Evolutionary conservation across 352 stramenopile species (phyloP).

Genomic region (Globisporangium spinosum): DNA sequence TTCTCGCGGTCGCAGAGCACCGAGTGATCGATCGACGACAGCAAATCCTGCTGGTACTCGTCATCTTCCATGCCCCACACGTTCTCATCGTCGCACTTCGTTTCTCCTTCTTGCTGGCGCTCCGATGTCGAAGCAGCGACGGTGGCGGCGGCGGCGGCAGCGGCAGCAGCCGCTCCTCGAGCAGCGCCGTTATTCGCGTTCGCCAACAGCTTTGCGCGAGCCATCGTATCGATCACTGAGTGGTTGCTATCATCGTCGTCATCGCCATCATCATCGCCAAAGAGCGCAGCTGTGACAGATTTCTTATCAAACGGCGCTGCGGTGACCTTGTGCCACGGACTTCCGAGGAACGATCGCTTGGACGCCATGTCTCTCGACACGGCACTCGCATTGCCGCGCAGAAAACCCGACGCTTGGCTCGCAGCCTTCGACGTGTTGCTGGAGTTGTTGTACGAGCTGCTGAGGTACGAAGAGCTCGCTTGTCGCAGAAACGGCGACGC

Average conservation of each 20-base stretch:
- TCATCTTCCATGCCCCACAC: constrained; percentile 76
- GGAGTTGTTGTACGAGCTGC: constrained; percentile 17
- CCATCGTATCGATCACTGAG: constrained; percentile 22
- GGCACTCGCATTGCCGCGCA: constrained; percentile 16
- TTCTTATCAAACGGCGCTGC: constrained; percentile 34
- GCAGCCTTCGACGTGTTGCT: constrained; percentile 18
- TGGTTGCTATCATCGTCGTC: constrained; percentile 21
- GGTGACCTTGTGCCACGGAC: constrained; percentile 17
- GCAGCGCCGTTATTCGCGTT: constrained; percentile 9
- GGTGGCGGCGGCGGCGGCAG: constrained; percentile 23
- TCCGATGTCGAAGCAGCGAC: constrained; percentile 19
- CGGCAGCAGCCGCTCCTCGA: constrained; percentile 19
- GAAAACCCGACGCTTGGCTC: constrained; percentile 13
- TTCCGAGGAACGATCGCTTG: constrained; percentile 15
- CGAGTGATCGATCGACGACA: constrained; percentile 74
- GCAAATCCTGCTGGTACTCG: constrained; percentile 62
- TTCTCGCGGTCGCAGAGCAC: constrained; percentile 82
- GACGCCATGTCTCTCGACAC: constrained; percentile 9
- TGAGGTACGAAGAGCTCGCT: constrained; percentile 13
- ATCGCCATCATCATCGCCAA: constrained; percentile 46
- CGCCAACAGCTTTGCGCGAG: constrained; percentile 30
- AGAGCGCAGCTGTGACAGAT: constrained; percentile 45
- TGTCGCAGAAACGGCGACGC: constrained; percentile 8
- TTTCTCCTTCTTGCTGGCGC: constrained; percentile 15
- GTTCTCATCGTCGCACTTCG: constrained; percentile 55